A percentile compares a stretch with the other conserved stretches of the same genome.
phyloP scores from a whole-genome alignment of 2,329 filamentous ascomycete genomes.

The Colletotrichum melonis region DNA sequence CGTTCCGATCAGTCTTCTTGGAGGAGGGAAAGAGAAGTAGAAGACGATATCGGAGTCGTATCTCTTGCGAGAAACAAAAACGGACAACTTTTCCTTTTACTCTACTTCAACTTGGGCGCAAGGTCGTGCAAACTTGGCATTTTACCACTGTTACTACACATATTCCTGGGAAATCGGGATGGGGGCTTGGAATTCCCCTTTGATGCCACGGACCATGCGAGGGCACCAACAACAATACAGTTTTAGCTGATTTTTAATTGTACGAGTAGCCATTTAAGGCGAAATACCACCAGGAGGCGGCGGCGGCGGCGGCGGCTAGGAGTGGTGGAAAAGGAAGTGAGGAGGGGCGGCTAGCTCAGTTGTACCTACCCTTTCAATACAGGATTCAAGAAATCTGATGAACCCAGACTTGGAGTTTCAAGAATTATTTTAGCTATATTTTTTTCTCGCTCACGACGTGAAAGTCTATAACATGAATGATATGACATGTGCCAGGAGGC shows the following conservation, averaged over 20 bases:
- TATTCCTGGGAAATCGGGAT: not conserved
- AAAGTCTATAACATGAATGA: too few relatives aligned
- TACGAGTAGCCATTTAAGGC: constrained; percentile 20
- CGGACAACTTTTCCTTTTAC: not conserved
- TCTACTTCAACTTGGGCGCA: constrained; percentile 10
- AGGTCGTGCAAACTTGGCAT: not conserved
- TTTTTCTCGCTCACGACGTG: not conserved
- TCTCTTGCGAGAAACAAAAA: not conserved
- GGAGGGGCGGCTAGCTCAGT: not conserved
- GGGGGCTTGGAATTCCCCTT: not conserved
- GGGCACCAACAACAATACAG: not conserved
- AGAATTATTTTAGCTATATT: not conserved
- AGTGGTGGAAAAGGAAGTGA: not conserved
- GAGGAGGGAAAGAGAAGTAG: constrained; percentile 23
- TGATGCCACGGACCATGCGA: not conserved
- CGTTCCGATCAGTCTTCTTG: constrained; percentile 23
- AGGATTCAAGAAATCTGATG: not conserved
- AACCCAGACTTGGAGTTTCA: not conserved
- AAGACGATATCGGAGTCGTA: constrained; percentile 14
- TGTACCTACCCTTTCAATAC: not conserved
- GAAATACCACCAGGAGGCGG: constrained; percentile 2
- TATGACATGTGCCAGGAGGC: not conserved
- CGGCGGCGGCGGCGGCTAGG: not conserved
- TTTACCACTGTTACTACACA: not conserved
- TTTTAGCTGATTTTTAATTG: constrained; percentile 27